phyloP scores from a whole-genome alignment of 2,329 filamentous ascomycete species.

The Plenodomus biglobosus region DNA sequence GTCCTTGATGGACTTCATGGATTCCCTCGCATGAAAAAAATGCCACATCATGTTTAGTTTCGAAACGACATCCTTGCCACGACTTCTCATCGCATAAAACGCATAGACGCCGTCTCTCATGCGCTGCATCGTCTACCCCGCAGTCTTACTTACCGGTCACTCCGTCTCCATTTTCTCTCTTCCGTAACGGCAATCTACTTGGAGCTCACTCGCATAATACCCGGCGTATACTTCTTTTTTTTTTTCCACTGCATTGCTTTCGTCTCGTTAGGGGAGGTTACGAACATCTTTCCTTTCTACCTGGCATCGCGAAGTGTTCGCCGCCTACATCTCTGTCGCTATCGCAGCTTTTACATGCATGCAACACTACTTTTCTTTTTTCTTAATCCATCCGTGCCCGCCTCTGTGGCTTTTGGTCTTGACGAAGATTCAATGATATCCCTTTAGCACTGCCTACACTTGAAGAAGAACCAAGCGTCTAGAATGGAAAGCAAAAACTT shows the following conservation, averaged over 20 bases:
- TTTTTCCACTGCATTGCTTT: neutral
- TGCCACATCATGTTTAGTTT: constrained; percentile 14
- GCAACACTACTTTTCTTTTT: neutral
- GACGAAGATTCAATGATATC: neutral
- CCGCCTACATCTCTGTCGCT: constrained; percentile 12
- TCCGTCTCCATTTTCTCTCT: neutral
- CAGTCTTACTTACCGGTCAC: neutral
- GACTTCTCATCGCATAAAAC: constrained; percentile 11
- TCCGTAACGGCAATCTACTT: constrained; percentile 4
- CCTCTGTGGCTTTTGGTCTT: neutral
- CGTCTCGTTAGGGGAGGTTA: constrained; percentile 10
- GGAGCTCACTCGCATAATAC: constrained; percentile 18
- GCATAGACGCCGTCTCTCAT: constrained; percentile 14
- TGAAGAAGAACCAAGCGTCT: neutral
- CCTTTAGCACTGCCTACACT: neutral
- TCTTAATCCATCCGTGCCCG: neutral
- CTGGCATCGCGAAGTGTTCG: constrained; percentile 24
- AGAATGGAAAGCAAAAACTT: neutral
- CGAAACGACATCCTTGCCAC: constrained; percentile 10
- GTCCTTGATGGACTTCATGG: constrained; percentile 42
- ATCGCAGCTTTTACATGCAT: neutral
- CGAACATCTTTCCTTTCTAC: constrained; percentile 12
- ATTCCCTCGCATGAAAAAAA: constrained; percentile 13
- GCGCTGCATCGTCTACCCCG: constrained; percentile 8
- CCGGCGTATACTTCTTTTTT: constrained; percentile 14